These are phyloP conservation scores for Mycena haematopus DNA, from an alignment of 768 basidiomycete species.

Conservation along the genomic window DNA sequence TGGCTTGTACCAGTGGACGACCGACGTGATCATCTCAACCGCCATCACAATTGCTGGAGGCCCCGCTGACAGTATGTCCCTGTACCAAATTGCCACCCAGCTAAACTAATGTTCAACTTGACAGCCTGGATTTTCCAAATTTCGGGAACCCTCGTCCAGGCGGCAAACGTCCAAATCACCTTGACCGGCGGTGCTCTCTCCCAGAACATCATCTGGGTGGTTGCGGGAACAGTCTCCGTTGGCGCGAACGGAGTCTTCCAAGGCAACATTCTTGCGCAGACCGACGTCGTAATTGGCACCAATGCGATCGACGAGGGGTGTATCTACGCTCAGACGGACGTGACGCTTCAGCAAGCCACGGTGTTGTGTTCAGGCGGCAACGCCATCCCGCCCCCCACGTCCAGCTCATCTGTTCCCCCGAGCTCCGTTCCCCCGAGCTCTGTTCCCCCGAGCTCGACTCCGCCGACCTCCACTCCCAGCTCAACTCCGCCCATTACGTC, in stretches of 20 bases:
- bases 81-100: not conserved
- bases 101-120: not conserved
- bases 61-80: slow-evolving; percentile 14
- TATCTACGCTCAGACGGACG: slow-evolving; percentile 10
- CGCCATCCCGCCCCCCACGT: not conserved
- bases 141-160: slow-evolving; percentile 7
- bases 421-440: not conserved
- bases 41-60: slow-evolving; percentile 13
- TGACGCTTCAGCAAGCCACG: slow-evolving; percentile 7
- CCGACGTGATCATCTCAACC: slow-evolving; percentile 11
- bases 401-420: no score
- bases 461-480: not conserved
- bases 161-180: slow-evolving; percentile 1
- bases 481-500: no score
- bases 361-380: slow-evolving; percentile 1
- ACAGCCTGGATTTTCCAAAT: slow-evolving; percentile 21
- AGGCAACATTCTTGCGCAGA: slow-evolving; percentile 10
- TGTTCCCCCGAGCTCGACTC: not conserved
- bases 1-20: slow-evolving; percentile 21
- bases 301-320: slow-evolving; percentile 6
- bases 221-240: not conserved
- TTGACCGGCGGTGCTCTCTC: slow-evolving; percentile 12
- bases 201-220: slow-evolving; percentile 10
- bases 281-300: slow-evolving; percentile 2
- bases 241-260: slow-evolving; percentile 8